Percentiles rank a stretch among this genome's conserved stretches.
These are phyloP conservation scores for Spiraea crenata DNA, from an alignment of 331 rosid genomes.

Conservation along the genomic window DNA sequence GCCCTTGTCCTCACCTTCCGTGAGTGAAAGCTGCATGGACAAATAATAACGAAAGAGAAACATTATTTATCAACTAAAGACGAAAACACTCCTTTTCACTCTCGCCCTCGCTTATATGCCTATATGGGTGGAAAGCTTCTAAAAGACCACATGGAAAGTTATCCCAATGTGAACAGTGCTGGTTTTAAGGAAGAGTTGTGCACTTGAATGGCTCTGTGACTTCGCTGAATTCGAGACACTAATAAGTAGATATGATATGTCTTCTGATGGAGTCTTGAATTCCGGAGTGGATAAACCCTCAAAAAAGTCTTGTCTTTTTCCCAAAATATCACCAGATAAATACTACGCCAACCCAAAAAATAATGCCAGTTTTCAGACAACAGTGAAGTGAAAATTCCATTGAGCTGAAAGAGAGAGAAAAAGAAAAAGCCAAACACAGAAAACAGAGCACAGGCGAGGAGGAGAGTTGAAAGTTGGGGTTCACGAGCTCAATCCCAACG, in stretches of 20 bases:
- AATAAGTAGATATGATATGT: neutral
- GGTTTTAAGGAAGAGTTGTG: neutral
- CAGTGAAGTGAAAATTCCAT: too few relatives aligned
- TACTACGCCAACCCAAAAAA: neutral
- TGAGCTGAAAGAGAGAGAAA: neutral
- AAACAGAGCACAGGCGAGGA: neutral
- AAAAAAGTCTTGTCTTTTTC: neutral
- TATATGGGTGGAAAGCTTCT: neutral
- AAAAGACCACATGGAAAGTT: neutral
- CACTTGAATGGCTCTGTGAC: too few relatives aligned
- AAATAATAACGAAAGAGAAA: too few relatives aligned
- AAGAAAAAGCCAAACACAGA: neutral
- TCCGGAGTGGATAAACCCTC: neutral
- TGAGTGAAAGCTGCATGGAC: too few relatives aligned
- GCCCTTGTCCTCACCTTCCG: too few relatives aligned
- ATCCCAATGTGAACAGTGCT: neutral
- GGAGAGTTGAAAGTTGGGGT: neutral
- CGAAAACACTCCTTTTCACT: too few relatives aligned
- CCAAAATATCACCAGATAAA: neutral
- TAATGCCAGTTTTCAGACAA: too few relatives aligned
- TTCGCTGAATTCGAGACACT: constrained; percentile 26
- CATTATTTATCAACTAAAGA: too few relatives aligned
- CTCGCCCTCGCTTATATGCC: too few relatives aligned
- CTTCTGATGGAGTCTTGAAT: neutral
- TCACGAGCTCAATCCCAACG: constrained; percentile 15